Conservation (phyloP, 1,284 basidiomycete genomes). For the Irpex lacteus region DNA sequence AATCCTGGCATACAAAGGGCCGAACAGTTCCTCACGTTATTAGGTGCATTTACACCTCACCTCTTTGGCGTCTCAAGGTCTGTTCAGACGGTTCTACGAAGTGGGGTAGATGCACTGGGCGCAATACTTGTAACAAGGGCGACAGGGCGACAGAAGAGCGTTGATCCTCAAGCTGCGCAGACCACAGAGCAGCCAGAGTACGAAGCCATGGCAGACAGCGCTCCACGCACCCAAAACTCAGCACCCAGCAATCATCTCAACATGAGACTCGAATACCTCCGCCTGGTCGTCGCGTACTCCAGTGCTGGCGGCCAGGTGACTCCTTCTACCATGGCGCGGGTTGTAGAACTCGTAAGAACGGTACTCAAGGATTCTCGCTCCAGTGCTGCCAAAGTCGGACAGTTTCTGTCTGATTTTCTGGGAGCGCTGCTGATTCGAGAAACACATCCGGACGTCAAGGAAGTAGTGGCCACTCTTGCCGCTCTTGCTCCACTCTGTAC, state of each 20-base stretch:
- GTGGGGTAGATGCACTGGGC: slow-evolving; percentile 71
- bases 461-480: slow-evolving; percentile 51
- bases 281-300: slow-evolving; percentile 55
- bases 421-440: slow-evolving; percentile 44
- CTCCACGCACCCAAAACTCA: slow-evolving; percentile 36
- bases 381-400: slow-evolving; percentile 39
- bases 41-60: slow-evolving; percentile 56
- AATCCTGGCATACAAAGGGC: slow-evolving; percentile 66
- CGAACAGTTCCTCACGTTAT: slow-evolving; percentile 63
- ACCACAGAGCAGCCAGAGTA: slow-evolving; percentile 31
- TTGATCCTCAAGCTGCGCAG: neutral
- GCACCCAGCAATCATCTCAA: slow-evolving; percentile 49
- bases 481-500: slow-evolving; percentile 60
- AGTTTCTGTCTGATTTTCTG: slow-evolving; percentile 51
- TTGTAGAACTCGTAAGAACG: slow-evolving; percentile 57
- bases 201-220: slow-evolving; percentile 22
- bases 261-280: slow-evolving; percentile 68
- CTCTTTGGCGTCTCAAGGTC: slow-evolving; percentile 54
- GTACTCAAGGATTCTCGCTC: slow-evolving; percentile 55
- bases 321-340: slow-evolving; percentile 38
- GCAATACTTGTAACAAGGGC: slow-evolving; percentile 46
- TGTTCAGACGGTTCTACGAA: slow-evolving; percentile 54
- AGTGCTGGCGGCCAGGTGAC: slow-evolving; percentile 55
- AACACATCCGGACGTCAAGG: slow-evolving; percentile 41
- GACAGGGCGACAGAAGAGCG: slow-evolving; percentile 42